Evolutionary conservation across 352 stramenopile genomes (phyloP), one percentile per base, ranked within the genome.

Genomic region (Globisporangium barbulae): DNA sequence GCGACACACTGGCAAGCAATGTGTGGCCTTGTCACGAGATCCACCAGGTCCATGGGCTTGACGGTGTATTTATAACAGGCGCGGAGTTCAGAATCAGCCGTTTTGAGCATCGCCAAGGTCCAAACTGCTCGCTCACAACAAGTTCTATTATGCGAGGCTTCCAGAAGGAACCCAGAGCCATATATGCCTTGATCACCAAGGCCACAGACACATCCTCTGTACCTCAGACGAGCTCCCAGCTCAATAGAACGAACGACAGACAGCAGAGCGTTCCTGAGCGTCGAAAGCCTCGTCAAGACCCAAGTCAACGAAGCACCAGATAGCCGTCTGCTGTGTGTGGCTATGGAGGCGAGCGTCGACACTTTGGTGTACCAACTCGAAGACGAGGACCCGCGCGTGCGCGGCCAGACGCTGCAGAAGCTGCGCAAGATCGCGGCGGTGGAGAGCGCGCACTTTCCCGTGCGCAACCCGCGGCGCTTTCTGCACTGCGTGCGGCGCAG

Each of bases 301-400:
- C 25, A 28, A 28, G 25, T 28, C 25, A 28, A 30, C 21, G 25
- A 30, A 17, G 39, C 17, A 44, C 25, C 25, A 28, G 39, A 44
- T 44, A 44, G 39, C 13, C 7, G 19, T 15, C 13, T 30, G 45
- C 41, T 21, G 13, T 45, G 12, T 15, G 44, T 15, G 7, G 9
- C 9, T 31, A 88, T 85, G 73, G 77, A 83, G 50, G 68, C 61
- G 22, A 87, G 69, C 37, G 84, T 91, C 39, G 82, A 91, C 58
- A 89, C 82, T 31, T 71, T 93, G 17, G 82, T 91, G 52, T 88
- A 89, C 63, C 82, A 91, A 69, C 64, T 93, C n/a, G 84, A 91
- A 70, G 82, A 91, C 63, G 80, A 90, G 22, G 79, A 91, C 58
- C 62, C 69, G 10, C 61, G 33, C 2, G 77, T 93, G 53, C 76